These are phyloP conservation scores for Dentipellis sp. DNA, from an alignment of 768 basidiomycete genomes.

Conservation along the genomic window DNA sequence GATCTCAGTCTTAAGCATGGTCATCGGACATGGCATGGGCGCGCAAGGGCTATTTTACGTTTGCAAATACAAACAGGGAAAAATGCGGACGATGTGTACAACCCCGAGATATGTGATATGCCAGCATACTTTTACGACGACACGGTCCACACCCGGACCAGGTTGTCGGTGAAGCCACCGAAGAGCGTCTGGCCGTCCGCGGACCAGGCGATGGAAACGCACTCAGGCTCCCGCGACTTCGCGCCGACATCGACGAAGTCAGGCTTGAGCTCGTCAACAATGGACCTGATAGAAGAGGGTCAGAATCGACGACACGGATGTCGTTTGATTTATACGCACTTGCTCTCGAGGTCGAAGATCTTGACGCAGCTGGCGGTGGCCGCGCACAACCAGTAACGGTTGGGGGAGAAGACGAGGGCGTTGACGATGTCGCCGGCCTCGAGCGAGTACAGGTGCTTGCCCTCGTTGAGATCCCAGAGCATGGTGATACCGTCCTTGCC, in stretches of 20 bases:
- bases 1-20: no score
- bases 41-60: slow-evolving; percentile 14
- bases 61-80: slow-evolving; percentile 16
- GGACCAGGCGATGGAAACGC: slow-evolving; percentile 97
- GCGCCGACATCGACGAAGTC: slow-evolving; percentile 74
- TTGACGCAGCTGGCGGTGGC: slow-evolving; percentile 96
- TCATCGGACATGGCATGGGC: not conserved
- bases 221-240: slow-evolving; percentile 76
- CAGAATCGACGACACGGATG: slow-evolving; percentile 4
- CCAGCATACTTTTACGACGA: slow-evolving; percentile 29
- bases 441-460: slow-evolving; percentile 99
- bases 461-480: slow-evolving; percentile 99
- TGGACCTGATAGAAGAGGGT: slow-evolving; percentile 47
- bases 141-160: slow-evolving; percentile 88
- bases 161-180: slow-evolving; percentile 94
- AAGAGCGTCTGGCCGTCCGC: slow-evolving; percentile 96
- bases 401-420: slow-evolving; percentile 98
- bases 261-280: slow-evolving; percentile 98
- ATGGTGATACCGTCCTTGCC: slow-evolving; percentile 99
- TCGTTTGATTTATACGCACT: slow-evolving; percentile 44
- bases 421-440: slow-evolving; percentile 99
- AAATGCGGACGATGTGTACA: slow-evolving; percentile 5
- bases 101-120: slow-evolving; percentile 5
- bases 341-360: slow-evolving; percentile 99
- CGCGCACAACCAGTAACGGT: slow-evolving; percentile 99